Base-by-base conservation (phyloP, 805 yeast species). In the Naumovozyma dairenensis region DNA sequence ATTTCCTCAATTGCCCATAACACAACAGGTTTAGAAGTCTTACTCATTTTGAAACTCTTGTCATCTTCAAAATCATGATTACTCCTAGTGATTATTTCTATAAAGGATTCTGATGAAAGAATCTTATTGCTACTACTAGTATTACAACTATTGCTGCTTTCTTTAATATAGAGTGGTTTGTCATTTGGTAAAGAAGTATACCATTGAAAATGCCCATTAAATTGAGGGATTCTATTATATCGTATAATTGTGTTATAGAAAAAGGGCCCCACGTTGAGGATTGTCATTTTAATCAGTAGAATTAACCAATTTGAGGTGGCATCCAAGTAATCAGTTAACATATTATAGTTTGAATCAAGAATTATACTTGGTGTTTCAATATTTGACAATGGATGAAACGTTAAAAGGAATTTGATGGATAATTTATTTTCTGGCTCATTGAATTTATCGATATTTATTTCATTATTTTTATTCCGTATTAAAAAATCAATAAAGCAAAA, bases 261-360 rank as follows among this genome's bases (percentile, higher is more conserved):
- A 25, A 26, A 34, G 8, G 28, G 19, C 2, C 39, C 37, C 6
- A 25, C 30, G 2, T 24, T n/a, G n/a, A n/a, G n/a, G n/a, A n/a
- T n/a, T n/a, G n/a, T n/a, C n/a, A n/a, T n/a, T n/a, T n/a, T n/a
- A n/a, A n/a, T n/a, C n/a, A n/a, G n/a, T n/a, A n/a, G n/a, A n/a
- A n/a, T n/a, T n/a, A n/a, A n/a, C n/a, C n/a, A n/a, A n/a, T n/a
- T n/a, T n/a, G n/a, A n/a, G n/a, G n/a, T n/a, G n/a, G n/a, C n/a
- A n/a, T n/a, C n/a, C n/a, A n/a, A n/a, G n/a, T 45, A 48, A 16
- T 32, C 37, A 16, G 46, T 8, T 10, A 42, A 31, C 21, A 48
- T 19, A 28, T 42, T 36, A 21, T 40, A 40, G n/a, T 32, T 15
- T n/a, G 25, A n/a, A 12, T 31, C 26, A 33, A 35, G 32, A 3